Evolutionary conservation across 164 flowering plant genomes (phyloP).

Genomic region (Tetracentron sinense): DNA sequence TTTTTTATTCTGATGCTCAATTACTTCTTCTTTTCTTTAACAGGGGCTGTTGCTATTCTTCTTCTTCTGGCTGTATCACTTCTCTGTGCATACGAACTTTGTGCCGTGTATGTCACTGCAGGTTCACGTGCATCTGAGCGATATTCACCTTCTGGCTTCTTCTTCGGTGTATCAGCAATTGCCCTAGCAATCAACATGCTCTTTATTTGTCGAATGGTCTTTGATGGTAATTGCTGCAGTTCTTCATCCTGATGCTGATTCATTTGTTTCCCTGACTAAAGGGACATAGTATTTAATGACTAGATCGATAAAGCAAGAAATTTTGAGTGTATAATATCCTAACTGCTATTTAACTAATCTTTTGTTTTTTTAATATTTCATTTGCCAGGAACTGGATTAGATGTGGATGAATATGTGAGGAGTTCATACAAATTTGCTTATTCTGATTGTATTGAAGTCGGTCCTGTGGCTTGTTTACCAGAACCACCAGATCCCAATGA

Average conservation of each 20-base stretch:
- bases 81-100: constrained; percentile 94
- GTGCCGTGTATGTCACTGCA: constrained; percentile 94
- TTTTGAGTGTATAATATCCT: too few species aligned
- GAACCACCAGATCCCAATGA: constrained; percentile 97
- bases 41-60: constrained; percentile 97
- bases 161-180: constrained; percentile 98
- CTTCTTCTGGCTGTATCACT: constrained; percentile 90
- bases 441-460: constrained; percentile 93
- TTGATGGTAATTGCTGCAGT: constrained; percentile 62
- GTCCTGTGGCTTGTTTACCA: constrained; percentile 81
- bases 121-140: constrained; percentile 72
- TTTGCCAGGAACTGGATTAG: constrained; percentile 86
- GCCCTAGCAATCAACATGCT: constrained; percentile 98
- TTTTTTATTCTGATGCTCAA: not conserved
- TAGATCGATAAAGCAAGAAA: too few species aligned
- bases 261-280: not conserved
- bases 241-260: not conserved
- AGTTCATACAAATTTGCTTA: constrained; percentile 94
- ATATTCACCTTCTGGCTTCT: constrained; percentile 97
- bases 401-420: constrained; percentile 97
- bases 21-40: constrained; percentile 12
- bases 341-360: not conserved
- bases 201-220: constrained; percentile 95
- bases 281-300: not conserved
- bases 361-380: not conserved